Base-by-base conservation (phyloP, 805 yeast genomes). In the Huiozyma naganishii region DNA sequence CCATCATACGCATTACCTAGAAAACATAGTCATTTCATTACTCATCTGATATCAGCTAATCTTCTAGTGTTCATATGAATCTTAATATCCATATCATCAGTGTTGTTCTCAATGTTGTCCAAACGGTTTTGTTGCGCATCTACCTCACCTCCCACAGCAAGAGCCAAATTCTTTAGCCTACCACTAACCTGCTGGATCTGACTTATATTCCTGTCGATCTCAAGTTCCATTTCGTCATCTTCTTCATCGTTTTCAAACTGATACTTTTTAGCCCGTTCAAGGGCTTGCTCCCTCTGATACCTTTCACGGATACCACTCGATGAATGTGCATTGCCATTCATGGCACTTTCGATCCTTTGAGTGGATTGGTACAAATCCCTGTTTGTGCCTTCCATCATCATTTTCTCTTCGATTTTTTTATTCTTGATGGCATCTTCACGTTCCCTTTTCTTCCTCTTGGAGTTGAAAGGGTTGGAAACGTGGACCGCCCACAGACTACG, bases 201-300 rank as follows among this genome's bases (percentile, higher is more conserved):
- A 54, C 84, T 89, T 62, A 90, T 68, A 56, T 92, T 92, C 49
- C 74, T 67, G 43, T 88, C 89, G 52, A 88, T 77, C 62, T 89
- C 95, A 49, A 81, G 76, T 59, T 90, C 97, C 76, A 87, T 76
- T 52, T 80, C 92, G 54, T 88, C 95, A 62, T 92, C 97, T 60
- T 90, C 97, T 41, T 79, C 79, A 63, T 90, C 97, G 40, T 83
- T 83, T 58, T 87, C 96, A 53, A 86, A 84, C 54, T 84, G 85
- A 64, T 82, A 88, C 50, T 77, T 68, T 45, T 76, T 68, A 2
- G 94, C 83, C 34, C 77, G 79, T 12, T 69, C 54, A 41, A 64
- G 45, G 32, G 58, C 57, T 40, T 60, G 61, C 36, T 67, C 64
- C 37, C 67, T 63, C 42, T 66, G 64, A 50, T 68, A 68, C 33